Conservation (phyloP, 2,329 filamentous ascomycete genomes). For the Botrytis aclada region DNA sequence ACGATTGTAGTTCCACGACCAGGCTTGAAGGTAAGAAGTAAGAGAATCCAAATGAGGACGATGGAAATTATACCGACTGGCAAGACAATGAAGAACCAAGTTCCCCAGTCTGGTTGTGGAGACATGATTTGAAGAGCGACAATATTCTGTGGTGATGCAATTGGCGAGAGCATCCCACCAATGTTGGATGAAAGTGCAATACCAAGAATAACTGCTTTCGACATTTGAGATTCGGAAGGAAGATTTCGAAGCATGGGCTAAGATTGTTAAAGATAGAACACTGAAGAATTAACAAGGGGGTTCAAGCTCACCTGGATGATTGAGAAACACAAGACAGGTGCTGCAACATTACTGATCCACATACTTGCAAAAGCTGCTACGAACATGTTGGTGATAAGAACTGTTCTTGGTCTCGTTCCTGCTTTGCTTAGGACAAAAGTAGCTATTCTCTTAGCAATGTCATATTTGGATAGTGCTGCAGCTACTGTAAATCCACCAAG, state of each 20-base stretch:
- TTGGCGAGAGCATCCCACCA: slow-evolving; percentile 92
- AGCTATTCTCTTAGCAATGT: slow-evolving; percentile 95
- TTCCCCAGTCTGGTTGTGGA: slow-evolving; percentile 84
- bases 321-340: slow-evolving; percentile 93
- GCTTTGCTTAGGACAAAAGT: slow-evolving; percentile 96
- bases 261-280: slow-evolving; percentile 13
- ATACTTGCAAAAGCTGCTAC: slow-evolving; percentile 97
- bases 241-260: slow-evolving; percentile 92
- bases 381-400: slow-evolving; percentile 97
- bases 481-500: slow-evolving; percentile 95
- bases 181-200: slow-evolving; percentile 95
- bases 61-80: slow-evolving; percentile 90
- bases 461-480: slow-evolving; percentile 92
- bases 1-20: slow-evolving; percentile 84
- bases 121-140: slow-evolving; percentile 96
- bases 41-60: slow-evolving; percentile 80
- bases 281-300: background rate
- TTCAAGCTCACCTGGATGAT: slow-evolving; percentile 74
- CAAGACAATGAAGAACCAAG: slow-evolving; percentile 95
- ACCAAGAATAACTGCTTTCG: slow-evolving; percentile 90
- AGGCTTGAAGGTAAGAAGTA: slow-evolving; percentile 82
- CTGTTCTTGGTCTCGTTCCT: slow-evolving; percentile 82
- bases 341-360: slow-evolving; percentile 98
- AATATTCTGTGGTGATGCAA: slow-evolving; percentile 95
- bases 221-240: slow-evolving; percentile 85